Base-by-base conservation (phyloP, 192 early-diverging fungal species). In the Coemansia sp. region DNA sequence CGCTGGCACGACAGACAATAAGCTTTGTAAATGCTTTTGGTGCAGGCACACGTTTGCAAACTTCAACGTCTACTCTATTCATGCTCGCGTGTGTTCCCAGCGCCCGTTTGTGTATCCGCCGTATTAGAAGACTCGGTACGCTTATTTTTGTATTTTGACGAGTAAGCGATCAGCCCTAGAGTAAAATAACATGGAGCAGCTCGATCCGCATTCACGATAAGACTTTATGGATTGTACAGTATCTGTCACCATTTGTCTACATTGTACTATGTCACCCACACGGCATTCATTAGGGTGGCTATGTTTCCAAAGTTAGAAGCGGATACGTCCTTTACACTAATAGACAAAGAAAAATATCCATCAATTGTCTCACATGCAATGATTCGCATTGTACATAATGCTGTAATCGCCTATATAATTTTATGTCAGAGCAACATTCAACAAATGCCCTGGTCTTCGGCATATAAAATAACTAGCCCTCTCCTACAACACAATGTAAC, bases 11-110 rank as follows among this genome's bases (percentile, higher is more conserved):
- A 59, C 49, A 8, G 19, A 66, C 37, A 38, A 47, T 10, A 55
- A 68, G 26, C 38, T 76, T 23, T 76, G 60, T 50, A 65, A 70
- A 37, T 76, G 75, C 26, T 71, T 76, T 64, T 76, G 75, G 75
- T 76, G 75, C 55, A 42, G 28, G 7, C 32, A 68, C 16, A 59
- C 67, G 2, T 76, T 58, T 40, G 42, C 61, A 17, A 61, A 58
- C 42, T 68, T 67, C 21, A 64, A 67, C 7, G 13, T 53, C 2
- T 76, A 76, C 49, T 62, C 64, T 2, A 21, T 35, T n/a, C 75
- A 76, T 39, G 69, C 69, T 16, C 75, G 61, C 21, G 19, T 50
- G 10, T 76, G 75, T 66, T 28, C 58, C 33, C 37, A 70, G 28
- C 68, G 75, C 6, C 75, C 75, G 26, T 76, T 72, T 37, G 69